Evolutionary conservation across 345 rosid species (phyloP).

Genomic region (Eucalyptus tenuipes): DNA sequence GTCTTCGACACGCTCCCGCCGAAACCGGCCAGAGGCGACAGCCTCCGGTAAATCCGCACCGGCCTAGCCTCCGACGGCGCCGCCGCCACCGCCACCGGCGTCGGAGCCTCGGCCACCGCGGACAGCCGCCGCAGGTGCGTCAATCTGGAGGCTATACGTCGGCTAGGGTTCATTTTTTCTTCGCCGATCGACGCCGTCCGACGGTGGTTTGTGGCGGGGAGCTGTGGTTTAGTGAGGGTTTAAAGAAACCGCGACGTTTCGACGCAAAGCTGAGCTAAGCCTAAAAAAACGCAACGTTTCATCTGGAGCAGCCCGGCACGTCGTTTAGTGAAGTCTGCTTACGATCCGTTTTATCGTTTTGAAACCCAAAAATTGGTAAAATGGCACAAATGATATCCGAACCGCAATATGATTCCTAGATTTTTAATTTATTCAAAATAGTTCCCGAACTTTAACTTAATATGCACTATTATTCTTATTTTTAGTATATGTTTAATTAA

Average conservation of each 20-base stretch:
- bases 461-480: accelerated
- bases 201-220: background rate
- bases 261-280: background rate
- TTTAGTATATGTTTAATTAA: too few relatives aligned
- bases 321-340: background rate
- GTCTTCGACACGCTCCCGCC: constrained; percentile 40
- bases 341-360: background rate
- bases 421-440: too few relatives aligned
- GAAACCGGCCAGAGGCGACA: constrained; percentile 30
- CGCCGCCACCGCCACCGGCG: background rate
- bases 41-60: constrained; percentile 18
- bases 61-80: background rate
- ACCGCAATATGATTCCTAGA: accelerated
- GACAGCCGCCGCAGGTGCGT: constrained; percentile 8
- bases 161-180: constrained; percentile 4
- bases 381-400: background rate
- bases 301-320: background rate
- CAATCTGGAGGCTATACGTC: constrained; percentile 4
- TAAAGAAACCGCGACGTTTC: background rate
- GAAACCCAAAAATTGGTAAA: background rate
- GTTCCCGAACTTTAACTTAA: accelerated
- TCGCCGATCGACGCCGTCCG: background rate
- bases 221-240: background rate
- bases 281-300: background rate
- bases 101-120: constrained; percentile 1